Evolutionary conservation across 768 basidiomycete species (phyloP), one percentile per base, ranked within the genome.

Genomic region (Hericium coralloides): DNA sequence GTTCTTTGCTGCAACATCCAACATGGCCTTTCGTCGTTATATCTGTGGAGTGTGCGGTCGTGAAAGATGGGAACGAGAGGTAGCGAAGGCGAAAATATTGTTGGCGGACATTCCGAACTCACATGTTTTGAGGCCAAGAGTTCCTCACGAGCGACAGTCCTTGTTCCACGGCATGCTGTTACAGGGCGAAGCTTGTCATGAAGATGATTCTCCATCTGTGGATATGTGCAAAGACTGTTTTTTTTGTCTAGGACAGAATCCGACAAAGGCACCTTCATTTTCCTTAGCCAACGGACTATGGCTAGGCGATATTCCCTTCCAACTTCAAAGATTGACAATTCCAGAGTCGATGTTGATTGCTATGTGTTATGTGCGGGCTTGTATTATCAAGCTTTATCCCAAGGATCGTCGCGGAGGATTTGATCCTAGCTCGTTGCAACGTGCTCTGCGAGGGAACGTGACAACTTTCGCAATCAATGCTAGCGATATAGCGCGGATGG

Each of bases 301-400:
- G 75, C 66, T 75, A 20, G 75, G 75, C 8, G 7, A 58, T 0
- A 53, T 69, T 3, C 75, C 75, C 0, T 59, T 52, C 38, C 59
- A 69, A 26, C 58, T 75, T 0, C 26, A 62, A 15, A 22, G 45
- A 1, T 58, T 77, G 2, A 73, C 74, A 0, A 52, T 76, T 18
- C 63, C 73, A 0, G 74, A 77, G 58, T 71, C 70, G 52, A 56
- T 75, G 6, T 65, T 77, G 0, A 65, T 77, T 9, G 60, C 68
- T 31, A 31, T 31, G 26, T 31, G 26, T 7, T 31, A 31, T 5
- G 26, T 31, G 5, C 26, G 26, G 1, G 26, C 26, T 6, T 31
- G 26, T 5, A 31, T 31, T 7, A 5, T 31, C 0, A 64, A 61
- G 0, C 36, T 65, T 0, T 76, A 69, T 58, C 71, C 73, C 0